Evolutionary conservation across 2,329 filamentous ascomycete species (phyloP).

Genomic region (Parastagonospora nodorum): DNA sequence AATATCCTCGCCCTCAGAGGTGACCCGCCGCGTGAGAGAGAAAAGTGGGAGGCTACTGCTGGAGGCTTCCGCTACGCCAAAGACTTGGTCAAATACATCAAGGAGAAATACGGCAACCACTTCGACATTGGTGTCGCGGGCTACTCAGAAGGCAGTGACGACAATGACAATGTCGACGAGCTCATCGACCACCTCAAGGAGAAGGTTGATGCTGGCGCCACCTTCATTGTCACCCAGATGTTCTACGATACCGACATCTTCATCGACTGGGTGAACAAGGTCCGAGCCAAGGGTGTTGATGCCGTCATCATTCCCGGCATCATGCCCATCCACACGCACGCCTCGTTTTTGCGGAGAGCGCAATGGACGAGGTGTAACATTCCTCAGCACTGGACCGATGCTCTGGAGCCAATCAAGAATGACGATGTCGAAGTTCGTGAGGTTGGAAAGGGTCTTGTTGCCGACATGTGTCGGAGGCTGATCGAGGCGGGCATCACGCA

Average conservation of each 20-base stretch:
- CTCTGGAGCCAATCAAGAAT: conserved; percentile 91
- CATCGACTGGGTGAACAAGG: conserved; percentile 84
- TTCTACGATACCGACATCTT: conserved; percentile 99
- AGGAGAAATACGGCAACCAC: conserved; percentile 78
- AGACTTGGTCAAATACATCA: conserved; percentile 86
- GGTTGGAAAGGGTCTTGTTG: conserved; percentile 83
- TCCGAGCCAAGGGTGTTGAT: conserved; percentile 81
- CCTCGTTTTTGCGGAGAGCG: conserved; percentile 85
- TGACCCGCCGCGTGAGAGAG: conserved; percentile 90
- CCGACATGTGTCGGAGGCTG: conserved; percentile 87
- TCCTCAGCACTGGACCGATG: conserved; percentile 78
- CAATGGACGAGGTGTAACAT: conserved; percentile 89
- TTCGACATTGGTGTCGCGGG: conserved; percentile 98
- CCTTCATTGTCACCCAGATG: conserved; percentile 98
- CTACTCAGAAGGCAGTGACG: conserved; percentile 94
- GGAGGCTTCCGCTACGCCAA: conserved; percentile 90
- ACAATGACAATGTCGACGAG: conserved; percentile 83
- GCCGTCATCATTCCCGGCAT: conserved; percentile 85
- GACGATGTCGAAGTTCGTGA: conserved; percentile 92
- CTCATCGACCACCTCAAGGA: conserved; percentile 94
- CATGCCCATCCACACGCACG: conserved; percentile 94
- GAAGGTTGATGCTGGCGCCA: conserved; percentile 91
- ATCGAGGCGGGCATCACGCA: conserved; percentile 82
- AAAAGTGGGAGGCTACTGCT: conserved; percentile 88
- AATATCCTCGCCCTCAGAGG: conserved; percentile 95